Base-by-base conservation (phyloP, 345 rosid genomes). In the Rhodomyrtus tomentosa region DNA sequence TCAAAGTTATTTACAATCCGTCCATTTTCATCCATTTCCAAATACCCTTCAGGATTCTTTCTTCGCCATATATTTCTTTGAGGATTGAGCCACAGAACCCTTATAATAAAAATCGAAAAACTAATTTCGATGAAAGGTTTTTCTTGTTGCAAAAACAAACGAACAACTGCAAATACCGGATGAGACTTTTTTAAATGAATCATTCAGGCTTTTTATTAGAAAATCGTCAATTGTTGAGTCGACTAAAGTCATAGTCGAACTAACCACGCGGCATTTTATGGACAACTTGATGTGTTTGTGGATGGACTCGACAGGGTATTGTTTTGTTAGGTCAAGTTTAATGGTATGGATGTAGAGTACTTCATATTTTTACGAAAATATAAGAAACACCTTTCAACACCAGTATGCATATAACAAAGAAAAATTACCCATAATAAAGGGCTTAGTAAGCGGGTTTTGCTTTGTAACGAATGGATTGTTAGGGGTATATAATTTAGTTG, bases 141-240 rank as follows among this genome's bases (percentile, higher is more conserved):
- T n/a, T n/a, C n/a, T n/a, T n/a, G n/a, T n/a, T n/a, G n/a, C n/a
- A n/a, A n/a, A n/a, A n/a, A n/a, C n/a, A n/a, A n/a, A n/a, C n/a
- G n/a, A n/a, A n/a, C n/a, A n/a, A 27, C 7, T 27, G 27, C 1
- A 0, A 0, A 58, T 0, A 3, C 2, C 1, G 0, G 20, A 58
- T 58, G 2, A 6, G 20, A 14, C 4, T 1, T 27, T 58, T 27
- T 58, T 3, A 1, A 12, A 25, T 10, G 7, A 56, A 56, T n/a
- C 1, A 3, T 25, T 56, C 1, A 56, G 11, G 10, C 2, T 5
- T 58, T 59, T 15, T 0, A 3, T 8, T 3, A 0, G n/a, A 29
- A 58, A 58, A 58, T 29, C 2, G 36, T 68, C 24, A 36, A 32
- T 18, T 68, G 18, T 8, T 36, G 45, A 68, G 1, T 1, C 24